These are phyloP conservation scores for Thecamonas trahens DNA, from an alignment of 78 protist genomes.

Conservation along the genomic window DNA sequence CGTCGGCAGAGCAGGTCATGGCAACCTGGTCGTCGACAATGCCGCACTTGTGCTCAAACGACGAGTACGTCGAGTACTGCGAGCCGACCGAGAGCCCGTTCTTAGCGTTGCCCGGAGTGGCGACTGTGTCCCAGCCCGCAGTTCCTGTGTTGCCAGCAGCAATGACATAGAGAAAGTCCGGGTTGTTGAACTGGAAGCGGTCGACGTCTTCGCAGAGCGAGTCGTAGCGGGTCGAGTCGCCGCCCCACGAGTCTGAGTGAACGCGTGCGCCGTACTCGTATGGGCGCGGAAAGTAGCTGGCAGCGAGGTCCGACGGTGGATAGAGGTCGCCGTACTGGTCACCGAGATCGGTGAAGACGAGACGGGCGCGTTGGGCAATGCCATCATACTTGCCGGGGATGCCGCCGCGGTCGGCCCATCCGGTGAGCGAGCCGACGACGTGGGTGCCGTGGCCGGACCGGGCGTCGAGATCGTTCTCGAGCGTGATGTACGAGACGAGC, in stretches of 20 bases:
- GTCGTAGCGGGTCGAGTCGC: background rate
- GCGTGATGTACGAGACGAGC: background rate
- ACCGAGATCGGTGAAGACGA: background rate
- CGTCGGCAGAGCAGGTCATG: background rate
- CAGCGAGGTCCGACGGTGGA: background rate
- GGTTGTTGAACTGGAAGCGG: background rate
- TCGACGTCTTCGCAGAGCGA: background rate
- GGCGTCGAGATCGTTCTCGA: background rate
- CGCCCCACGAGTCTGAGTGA: slow-evolving; percentile 10
- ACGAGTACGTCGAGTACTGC: background rate
- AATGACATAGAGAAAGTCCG: background rate
- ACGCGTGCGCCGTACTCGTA: background rate
- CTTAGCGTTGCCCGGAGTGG: slow-evolving; percentile 5
- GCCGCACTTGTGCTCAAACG: background rate
- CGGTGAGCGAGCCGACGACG: slow-evolving; percentile 4
- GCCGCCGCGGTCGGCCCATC: background rate
- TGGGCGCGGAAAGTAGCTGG: background rate
- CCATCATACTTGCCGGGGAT: background rate
- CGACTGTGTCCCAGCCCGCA: background rate
- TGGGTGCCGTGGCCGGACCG: slow-evolving; percentile 15
- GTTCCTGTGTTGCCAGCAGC: slow-evolving; percentile 8
- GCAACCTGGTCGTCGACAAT: background rate
- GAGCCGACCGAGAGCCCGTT: slow-evolving; percentile 10
- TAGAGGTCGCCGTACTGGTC: too few relatives aligned
- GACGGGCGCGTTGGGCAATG: background rate